These are phyloP conservation scores for Trichosporon faecale DNA, from an alignment of 1,284 basidiomycete genomes.

Conservation along the genomic window DNA sequence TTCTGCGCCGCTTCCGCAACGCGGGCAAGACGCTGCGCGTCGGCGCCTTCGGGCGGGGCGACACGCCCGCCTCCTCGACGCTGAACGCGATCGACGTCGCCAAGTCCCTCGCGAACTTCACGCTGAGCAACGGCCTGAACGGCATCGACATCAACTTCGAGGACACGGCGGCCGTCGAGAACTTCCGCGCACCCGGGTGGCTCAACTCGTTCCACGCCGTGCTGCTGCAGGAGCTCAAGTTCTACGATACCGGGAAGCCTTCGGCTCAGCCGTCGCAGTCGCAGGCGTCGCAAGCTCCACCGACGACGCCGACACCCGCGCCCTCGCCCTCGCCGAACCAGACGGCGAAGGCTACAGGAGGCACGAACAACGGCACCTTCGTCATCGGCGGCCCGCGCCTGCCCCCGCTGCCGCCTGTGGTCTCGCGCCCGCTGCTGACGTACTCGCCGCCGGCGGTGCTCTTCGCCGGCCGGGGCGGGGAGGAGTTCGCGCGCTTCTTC, in stretches of 20 bases:
- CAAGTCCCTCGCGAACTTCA: constrained; percentile 32
- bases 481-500: background rate
- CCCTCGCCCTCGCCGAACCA: background rate
- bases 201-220: constrained; percentile 33
- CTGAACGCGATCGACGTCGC: constrained; percentile 32
- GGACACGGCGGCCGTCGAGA: constrained; percentile 24
- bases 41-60: constrained; percentile 42
- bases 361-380: background rate
- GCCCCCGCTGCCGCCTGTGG: too few species aligned
- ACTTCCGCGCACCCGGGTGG: constrained; percentile 21
- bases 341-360: background rate
- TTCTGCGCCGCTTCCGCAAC: constrained; percentile 41
- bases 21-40: constrained; percentile 47
- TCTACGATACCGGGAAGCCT: too few species aligned
- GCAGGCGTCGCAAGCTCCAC: too few species aligned
- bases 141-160: constrained; percentile 54
- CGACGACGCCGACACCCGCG: too few species aligned
- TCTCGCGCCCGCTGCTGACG: background rate
- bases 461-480: background rate
- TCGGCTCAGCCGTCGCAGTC: too few species aligned
- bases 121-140: constrained; percentile 47
- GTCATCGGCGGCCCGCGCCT: too few species aligned
- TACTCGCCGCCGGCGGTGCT: background rate
- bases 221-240: constrained; percentile 23
- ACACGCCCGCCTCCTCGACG: constrained; percentile 33